A percentile compares a stretch with the other conserved stretches of the same genome.
Evolutionary conservation across 2,329 filamentous ascomycete genomes (phyloP).

Genomic region (Cladosporium sp.): DNA sequence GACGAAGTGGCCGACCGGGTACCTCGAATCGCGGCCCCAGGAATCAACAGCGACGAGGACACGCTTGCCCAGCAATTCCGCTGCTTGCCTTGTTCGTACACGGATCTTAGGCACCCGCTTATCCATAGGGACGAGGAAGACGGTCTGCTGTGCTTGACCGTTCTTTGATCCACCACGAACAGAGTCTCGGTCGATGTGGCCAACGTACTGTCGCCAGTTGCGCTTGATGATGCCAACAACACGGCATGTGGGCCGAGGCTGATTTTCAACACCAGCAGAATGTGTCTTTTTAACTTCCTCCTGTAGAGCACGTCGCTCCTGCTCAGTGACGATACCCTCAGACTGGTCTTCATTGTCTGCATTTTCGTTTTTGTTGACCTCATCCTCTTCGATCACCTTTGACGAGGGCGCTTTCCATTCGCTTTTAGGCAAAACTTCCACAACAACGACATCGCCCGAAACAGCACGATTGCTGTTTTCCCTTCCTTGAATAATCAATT

Average conservation of each 20-base stretch:
- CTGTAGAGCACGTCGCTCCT: slow-evolving; percentile 79
- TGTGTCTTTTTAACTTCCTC: slow-evolving; percentile 88
- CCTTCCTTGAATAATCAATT: slow-evolving; percentile 80
- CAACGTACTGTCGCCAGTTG: slow-evolving; percentile 97
- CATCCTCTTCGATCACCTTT: slow-evolving; percentile 92
- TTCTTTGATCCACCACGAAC: slow-evolving; percentile 69
- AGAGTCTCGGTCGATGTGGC: slow-evolving; percentile 85
- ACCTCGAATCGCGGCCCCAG: slow-evolving; percentile 90
- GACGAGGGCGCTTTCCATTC: slow-evolving; percentile 97
- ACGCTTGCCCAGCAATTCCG: slow-evolving; percentile 83
- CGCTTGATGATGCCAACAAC: slow-evolving; percentile 91
- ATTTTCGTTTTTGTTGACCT: slow-evolving; percentile 87
- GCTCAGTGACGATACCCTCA: slow-evolving; percentile 75
- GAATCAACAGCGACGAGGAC: slow-evolving; percentile 90
- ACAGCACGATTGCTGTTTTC: slow-evolving; percentile 96
- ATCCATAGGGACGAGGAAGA: slow-evolving; percentile 97
- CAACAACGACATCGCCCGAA: slow-evolving; percentile 86
- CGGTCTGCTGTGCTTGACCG: slow-evolving; percentile 80
- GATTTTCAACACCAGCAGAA: slow-evolving; percentile 68
- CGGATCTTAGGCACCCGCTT: slow-evolving; percentile 96
- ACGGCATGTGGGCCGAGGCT: slow-evolving; percentile 82
- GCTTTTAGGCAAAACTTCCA: slow-evolving; percentile 87
- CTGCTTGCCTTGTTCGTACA: slow-evolving; percentile 83
- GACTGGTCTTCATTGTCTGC: slow-evolving; percentile 77
- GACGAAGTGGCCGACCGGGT: slow-evolving; percentile 90